Conservation (phyloP, 768 basidiomycete genomes). For the Amanita molliuscula region DNA sequence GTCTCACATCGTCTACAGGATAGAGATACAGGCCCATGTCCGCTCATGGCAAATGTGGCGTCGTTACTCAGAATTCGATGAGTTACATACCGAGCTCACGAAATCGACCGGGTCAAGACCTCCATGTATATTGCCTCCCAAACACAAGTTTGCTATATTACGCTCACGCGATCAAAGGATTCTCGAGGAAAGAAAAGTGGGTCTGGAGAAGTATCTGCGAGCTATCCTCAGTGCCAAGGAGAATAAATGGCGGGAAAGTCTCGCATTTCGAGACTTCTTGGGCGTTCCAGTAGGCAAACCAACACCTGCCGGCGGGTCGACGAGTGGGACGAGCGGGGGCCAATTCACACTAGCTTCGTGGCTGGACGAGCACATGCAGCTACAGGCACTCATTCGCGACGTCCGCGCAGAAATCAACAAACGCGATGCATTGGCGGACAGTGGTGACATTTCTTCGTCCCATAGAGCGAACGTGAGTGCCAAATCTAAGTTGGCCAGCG, state of each 20-base stretch:
- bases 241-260: slow-evolving; percentile 69
- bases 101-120: slow-evolving; percentile 75
- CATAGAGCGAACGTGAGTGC: slow-evolving; percentile 77
- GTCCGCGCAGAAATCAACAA: slow-evolving; percentile 82
- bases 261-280: slow-evolving; percentile 80
- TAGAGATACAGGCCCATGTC: slow-evolving; percentile 80
- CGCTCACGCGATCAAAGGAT: slow-evolving; percentile 49
- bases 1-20: slow-evolving; percentile 72
- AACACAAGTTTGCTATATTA: slow-evolving; percentile 66
- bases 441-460: slow-evolving; percentile 62
- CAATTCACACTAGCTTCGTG: slow-evolving; percentile 73
- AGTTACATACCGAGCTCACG: slow-evolving; percentile 73
- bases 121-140: slow-evolving; percentile 74
- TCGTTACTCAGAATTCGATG: slow-evolving; percentile 91
- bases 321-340: slow-evolving; percentile 18
- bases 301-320: slow-evolving; percentile 20
- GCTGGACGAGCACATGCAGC: slow-evolving; percentile 80
- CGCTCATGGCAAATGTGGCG: slow-evolving; percentile 91
- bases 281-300: slow-evolving; percentile 60
- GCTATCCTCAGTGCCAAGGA: slow-evolving; percentile 79
- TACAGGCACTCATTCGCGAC: slow-evolving; percentile 69
- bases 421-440: slow-evolving; percentile 74
- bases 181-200: slow-evolving; percentile 66
- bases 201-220: slow-evolving; percentile 79
- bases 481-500: slow-evolving; percentile 73